Evolutionary conservation across 2,329 filamentous ascomycete species (phyloP), one percentile per base, ranked within the genome.

Genomic region (Scolecobasidium constrictum): DNA sequence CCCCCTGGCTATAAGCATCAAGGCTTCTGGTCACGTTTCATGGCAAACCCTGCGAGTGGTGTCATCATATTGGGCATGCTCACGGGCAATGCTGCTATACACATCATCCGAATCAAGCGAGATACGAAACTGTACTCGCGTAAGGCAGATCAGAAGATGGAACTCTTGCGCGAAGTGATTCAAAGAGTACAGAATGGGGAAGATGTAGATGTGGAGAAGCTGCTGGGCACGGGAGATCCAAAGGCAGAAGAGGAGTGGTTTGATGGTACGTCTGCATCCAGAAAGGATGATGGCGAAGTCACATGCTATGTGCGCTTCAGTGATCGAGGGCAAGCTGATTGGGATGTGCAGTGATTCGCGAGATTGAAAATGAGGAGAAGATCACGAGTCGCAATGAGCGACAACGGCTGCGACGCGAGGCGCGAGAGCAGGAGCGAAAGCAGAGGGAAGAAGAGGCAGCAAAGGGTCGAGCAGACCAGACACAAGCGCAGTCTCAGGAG

Each of bases 71-170:
- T 78, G 2, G 69, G 83, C 4, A 68, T 87, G 33, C 72, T 96
- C 49, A 90, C 96, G 49, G 93, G 93, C 3, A 94, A 86, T 48
- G 94, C 95, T 71, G 85, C 90, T 12, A 95, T 98, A 53, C 85
- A 95, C 54, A 84, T 92, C 72, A 81, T 98, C 55, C 72, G 79
- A 26, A 60, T 96, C 53, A 82, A 81, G 53, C 84, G 83, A 52
- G 81, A 88, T 40, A 83, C 80, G 55, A 70, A 73, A 22, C 77
- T 79, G 7, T 88, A 83, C 53, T 77, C 72, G 55, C 77, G 88
- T 40, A 78, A 79, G 51, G 81, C 87, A 4, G 84, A 94, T 52
- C 78, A 84, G 5, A 82, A 84, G 56, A 83, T 98, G 48, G 74
- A 72, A 3, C 57, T 86, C 21, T 62, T 98, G 46, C 75, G 76